Evolutionary conservation across 305 asterid species (phyloP).

Genomic region (Galium porrigens): DNA sequence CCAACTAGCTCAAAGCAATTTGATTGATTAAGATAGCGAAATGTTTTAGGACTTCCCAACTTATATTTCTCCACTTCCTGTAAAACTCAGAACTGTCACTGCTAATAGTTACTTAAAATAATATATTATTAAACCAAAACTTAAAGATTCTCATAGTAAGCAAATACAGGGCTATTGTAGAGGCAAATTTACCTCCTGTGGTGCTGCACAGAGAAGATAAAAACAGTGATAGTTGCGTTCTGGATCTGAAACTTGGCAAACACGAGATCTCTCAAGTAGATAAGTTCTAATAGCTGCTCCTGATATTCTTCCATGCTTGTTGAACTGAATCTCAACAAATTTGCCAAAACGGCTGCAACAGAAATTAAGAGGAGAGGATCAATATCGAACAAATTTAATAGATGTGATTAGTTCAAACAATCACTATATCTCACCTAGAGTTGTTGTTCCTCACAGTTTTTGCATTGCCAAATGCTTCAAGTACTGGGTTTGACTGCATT

Average conservation of each 20-base stretch:
- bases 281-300: conserved; percentile 83
- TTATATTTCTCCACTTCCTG: conserved; percentile 67
- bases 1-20: conserved; percentile 63
- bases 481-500: conserved; percentile 84
- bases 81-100: conserved; percentile 20
- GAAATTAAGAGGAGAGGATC: conserved; percentile 8
- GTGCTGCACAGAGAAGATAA: conserved; percentile 81
- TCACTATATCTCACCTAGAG: conserved; percentile 43
- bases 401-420: conserved; percentile 10
- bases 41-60: conserved; percentile 60
- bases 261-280: conserved; percentile 84
- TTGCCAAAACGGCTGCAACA: conserved; percentile 77
- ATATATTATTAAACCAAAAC: not conserved
- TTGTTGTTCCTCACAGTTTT: conserved; percentile 85
- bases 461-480: conserved; percentile 94
- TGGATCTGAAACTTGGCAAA: conserved; percentile 79
- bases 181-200: conserved; percentile 43
- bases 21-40: conserved; percentile 72
- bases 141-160: conserved; percentile 11
- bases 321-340: conserved; percentile 78
- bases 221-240: conserved; percentile 82
- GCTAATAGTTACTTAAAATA: not conserved
- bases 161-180: conserved; percentile 4
- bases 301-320: conserved; percentile 68
- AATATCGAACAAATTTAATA: conserved; percentile 10